These are phyloP conservation scores for Mycena albidolilacea DNA, from an alignment of 768 basidiomycete species.

Conservation along the genomic window DNA sequence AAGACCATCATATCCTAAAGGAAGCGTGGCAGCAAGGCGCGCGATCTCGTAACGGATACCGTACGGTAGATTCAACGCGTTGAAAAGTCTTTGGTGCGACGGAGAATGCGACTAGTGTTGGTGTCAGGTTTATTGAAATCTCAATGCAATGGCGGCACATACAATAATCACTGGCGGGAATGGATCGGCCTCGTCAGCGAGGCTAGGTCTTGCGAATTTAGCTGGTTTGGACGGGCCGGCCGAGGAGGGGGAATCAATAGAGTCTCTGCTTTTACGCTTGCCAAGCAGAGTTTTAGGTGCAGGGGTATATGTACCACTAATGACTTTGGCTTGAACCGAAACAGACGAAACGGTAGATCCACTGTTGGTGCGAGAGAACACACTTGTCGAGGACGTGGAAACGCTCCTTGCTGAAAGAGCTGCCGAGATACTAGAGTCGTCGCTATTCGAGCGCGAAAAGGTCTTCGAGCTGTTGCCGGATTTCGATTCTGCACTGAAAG, in stretches of 20 bases:
- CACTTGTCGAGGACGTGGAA: conserved; percentile 13
- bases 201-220: conserved; percentile 43
- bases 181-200: conserved; percentile 20
- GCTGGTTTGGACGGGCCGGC: conserved; percentile 41
- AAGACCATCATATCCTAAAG: conserved; percentile 50
- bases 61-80: conserved; percentile 49
- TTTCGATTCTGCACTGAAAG: background rate
- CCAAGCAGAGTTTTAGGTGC: conserved; percentile 55
- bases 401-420: background rate
- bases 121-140: background rate
- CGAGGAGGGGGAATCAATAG: conserved; percentile 42
- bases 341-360: conserved; percentile 40
- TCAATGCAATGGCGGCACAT: background rate
- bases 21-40: conserved; percentile 53
- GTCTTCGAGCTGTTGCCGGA: conserved; percentile 1
- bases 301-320: conserved; percentile 56
- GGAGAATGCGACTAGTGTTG: conserved; percentile 30
- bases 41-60: conserved; percentile 71
- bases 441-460: conserved; percentile 21
- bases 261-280: conserved; percentile 47
- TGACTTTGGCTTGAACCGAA: conserved; percentile 25
- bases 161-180: conserved; percentile 34
- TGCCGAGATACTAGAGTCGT: background rate
- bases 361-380: conserved; percentile 25
- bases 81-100: conserved; percentile 25